Evolutionary conservation across 768 basidiomycete genomes (phyloP), one percentile per base, ranked within the genome.

Genomic region (Termitomyces sp.): DNA sequence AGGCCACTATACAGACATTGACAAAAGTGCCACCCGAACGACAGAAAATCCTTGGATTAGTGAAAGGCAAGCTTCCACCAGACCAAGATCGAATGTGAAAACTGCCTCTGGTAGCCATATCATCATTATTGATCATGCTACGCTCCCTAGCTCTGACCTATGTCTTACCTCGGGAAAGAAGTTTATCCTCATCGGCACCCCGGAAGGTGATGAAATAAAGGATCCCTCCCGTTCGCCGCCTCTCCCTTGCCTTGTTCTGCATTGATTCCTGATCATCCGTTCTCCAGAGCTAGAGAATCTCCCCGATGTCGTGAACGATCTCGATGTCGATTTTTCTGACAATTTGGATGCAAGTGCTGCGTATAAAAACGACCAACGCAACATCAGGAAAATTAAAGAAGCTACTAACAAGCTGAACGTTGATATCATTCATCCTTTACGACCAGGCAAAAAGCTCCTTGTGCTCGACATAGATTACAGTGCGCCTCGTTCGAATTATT

Each of bases 401-500:
- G 81, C 84, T 30, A 82, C 85, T 2, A 73, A 80, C 57, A 83
- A 83, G 54, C 73, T 90, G 4, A 72, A 83, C 40, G 68, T 86
- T 56, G 81, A 90, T 64, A 68, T 94, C 57, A 94, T 96, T 58
- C 79, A 85, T 67, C 86, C 87, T 4, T 76, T 92, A 21, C 78
- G 92, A 30, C 75, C 78, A 52, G 89, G 88, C 21, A 94, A 94
- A 69, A 85, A 83, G 56, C 72, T 96, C 1, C 78, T 94, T 21
- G 92, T 96, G 0, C 77, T 96, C 9, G 93, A 94, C 67, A 84
- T 94, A 54, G 93, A 94, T 68, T 93, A 94, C 63, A 94, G 92
- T 90, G 55, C 64, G 81, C 62, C 5, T 25, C 10, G 11, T 39
- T 17, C 17, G 28, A 35, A 28, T 51, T 35, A 17, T 28, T 44